Evolutionary conservation across 192 early-diverging fungal genomes (phyloP), one percentile per base, ranked within the genome.

Genomic region (Rhizoclosmatium globosum): DNA sequence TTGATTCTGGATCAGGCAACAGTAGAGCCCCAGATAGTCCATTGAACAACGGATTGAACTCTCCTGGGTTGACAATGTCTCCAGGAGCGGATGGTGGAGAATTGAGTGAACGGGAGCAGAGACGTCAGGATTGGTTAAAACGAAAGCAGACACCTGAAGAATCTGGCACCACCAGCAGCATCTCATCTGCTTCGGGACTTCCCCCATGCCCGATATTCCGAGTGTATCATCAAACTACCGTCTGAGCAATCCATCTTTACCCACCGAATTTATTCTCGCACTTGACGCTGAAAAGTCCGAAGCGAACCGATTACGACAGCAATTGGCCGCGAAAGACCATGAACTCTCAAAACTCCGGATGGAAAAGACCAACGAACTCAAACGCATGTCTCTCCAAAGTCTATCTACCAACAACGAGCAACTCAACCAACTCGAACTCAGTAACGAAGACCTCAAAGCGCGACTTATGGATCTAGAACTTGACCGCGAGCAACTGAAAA

Each of bases 201-300:
- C 60, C 60, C 7, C 60, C 60, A 9, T n/a, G 11, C 19, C 53
- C 53, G 9, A 9, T 23, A 64, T 23, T 13, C 11, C 39, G 23
- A 68, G 9, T n/a, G 4, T 43, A 9, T 13, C 38, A 19, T 21
- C 15, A n/a, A 47, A 64, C 44, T 59, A 59, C 64, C 74, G 74
- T 17, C 64, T 76, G 13, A 66, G 64, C 46, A 76, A 66, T 47
- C 48, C 53, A 4, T 19, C 44, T 17, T 64, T 76, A 4, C 74
- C 74, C 7, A 64, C 74, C 1, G 74, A 76, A 53, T 67, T 76
- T 41, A 13, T 76, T 6, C 50, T 76, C n/a, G 74, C 74, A 3
- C 47, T 76, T 1, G 74, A 76, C 48, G 74, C 74, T 3, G 61
- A 64, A 76, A 76, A 64, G 47, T 19, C 9, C 46, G 74, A 76